phyloP scores from a whole-genome alignment of 2,329 filamentous ascomycete genomes.

The Dryadomyces sulphureus region DNA sequence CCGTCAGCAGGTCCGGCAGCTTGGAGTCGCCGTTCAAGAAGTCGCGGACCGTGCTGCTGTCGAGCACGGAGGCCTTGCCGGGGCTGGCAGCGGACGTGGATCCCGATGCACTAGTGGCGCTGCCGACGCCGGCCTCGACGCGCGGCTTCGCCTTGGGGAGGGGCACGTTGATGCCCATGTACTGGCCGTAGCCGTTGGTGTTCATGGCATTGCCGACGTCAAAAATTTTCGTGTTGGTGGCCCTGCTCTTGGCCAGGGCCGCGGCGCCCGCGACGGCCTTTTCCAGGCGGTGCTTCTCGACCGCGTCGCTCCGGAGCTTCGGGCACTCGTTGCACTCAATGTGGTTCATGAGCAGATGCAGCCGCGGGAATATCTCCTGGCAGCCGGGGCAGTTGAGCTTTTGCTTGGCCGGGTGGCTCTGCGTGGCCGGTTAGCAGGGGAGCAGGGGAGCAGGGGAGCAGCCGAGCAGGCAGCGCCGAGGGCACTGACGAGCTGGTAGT shows the following conservation, averaged over 20 bases:
- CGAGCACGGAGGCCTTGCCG: neutral
- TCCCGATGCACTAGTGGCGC: too few relatives aligned
- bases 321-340: constrained; percentile 28
- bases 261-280: constrained; percentile 16
- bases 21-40: constrained; percentile 12
- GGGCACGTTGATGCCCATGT: constrained; percentile 9
- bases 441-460: neutral
- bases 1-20: constrained; percentile 11
- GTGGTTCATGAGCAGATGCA: constrained; percentile 26
- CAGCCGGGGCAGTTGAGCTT: constrained; percentile 33
- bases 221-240: neutral
- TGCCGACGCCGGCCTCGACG: neutral
- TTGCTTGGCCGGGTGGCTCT: constrained; percentile 26
- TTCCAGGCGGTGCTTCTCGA: constrained; percentile 8
- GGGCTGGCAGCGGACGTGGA: neutral
- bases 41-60: constrained; percentile 2
- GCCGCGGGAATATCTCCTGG: constrained; percentile 19
- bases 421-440: neutral
- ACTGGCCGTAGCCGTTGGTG: constrained; percentile 7
- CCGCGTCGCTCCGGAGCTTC: constrained; percentile 14
- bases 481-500: constrained; percentile 21
- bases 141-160: neutral
- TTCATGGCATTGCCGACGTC: constrained; percentile 2
- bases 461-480: neutral
- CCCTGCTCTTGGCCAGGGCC: constrained; percentile 9